These are phyloP conservation scores for Dianthus caryophyllus DNA, from an alignment of 148 eudicot species.

Conservation along the genomic window DNA sequence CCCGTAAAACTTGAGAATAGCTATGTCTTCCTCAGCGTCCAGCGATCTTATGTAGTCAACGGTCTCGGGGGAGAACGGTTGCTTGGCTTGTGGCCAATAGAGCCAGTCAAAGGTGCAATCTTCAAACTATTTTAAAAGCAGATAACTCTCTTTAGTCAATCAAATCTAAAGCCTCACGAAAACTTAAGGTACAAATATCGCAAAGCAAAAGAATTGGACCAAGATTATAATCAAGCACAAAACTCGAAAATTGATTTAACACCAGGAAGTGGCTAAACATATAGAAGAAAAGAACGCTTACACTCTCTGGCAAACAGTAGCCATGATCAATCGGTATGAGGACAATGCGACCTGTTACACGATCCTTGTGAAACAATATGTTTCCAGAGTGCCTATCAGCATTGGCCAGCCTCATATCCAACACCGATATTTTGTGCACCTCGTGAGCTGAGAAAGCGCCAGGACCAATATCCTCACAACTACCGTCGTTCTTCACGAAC, in stretches of 20 bases:
- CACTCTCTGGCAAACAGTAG: conserved; percentile 92
- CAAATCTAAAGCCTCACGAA: no score
- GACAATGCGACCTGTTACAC: conserved; percentile 43
- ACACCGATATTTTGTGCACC: conserved; percentile 82
- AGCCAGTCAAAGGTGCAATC: conserved; percentile 91
- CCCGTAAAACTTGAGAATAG: conserved; percentile 60
- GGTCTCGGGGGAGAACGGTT: conserved; percentile 50
- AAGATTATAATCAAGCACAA: no score
- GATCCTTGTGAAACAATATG: conserved; percentile 61
- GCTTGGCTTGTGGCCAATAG: conserved; percentile 76
- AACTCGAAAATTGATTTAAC: no score
- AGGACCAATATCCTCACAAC: conserved; percentile 96
- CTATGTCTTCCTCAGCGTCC: conserved; percentile 75
- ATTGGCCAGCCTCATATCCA: conserved; percentile 93
- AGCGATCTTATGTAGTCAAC: conserved; percentile 64
- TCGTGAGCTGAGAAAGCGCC: conserved; percentile 72
- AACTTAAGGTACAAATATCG: no score
- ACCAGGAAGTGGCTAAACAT: neutral
- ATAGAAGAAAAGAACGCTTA: conserved; percentile 31
- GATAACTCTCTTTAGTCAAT: neutral
- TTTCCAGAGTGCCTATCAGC: conserved; percentile 97
- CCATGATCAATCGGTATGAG: conserved; percentile 96
- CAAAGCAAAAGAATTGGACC: no score
- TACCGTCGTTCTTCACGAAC: conserved; percentile 77
- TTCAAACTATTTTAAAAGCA: conserved; percentile 47